Evolutionary conservation across 2,329 filamentous ascomycete species (phyloP).

Genomic region (Elsinoe batatas): DNA sequence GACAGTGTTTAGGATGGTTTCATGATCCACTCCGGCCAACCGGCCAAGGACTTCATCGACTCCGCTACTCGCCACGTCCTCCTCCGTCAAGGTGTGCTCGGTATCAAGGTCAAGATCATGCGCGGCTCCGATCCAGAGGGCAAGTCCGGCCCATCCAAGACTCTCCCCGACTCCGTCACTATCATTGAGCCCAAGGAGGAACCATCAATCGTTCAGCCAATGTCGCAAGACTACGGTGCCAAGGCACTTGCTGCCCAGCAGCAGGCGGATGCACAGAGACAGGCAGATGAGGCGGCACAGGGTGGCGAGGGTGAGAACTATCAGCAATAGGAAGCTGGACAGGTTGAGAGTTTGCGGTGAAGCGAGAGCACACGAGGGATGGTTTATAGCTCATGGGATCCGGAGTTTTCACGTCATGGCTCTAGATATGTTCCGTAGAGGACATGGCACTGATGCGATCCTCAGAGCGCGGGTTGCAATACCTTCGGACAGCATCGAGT

Average conservation of each 20-base stretch:
- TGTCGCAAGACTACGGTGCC: conserved; percentile 96
- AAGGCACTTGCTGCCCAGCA: conserved; percentile 67
- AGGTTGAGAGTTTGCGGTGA: background rate
- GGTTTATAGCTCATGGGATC: conserved; percentile 10
- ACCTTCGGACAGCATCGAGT: background rate
- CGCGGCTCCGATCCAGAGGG: conserved; percentile 97
- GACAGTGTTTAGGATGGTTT: conserved; percentile 62
- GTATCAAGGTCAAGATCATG: conserved; percentile 99
- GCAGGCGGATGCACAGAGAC: conserved; percentile 52
- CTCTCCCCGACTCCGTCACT: conserved; percentile 94
- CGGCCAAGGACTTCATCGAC: conserved; percentile 99
- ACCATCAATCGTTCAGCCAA: conserved; percentile 84
- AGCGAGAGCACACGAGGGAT: background rate
- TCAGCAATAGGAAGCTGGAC: conserved; percentile 16
- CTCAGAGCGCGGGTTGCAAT: background rate
- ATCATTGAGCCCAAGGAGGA: conserved; percentile 99
- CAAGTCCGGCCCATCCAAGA: conserved; percentile 96
- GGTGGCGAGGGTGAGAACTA: conserved; percentile 34
- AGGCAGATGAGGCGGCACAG: conserved; percentile 49
- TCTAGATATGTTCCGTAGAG: conserved; percentile 10
- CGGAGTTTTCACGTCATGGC: conserved; percentile 14
- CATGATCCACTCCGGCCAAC: conserved; percentile 99
- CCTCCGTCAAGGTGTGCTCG: conserved; percentile 97
- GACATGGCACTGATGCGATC: background rate
- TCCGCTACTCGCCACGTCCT: conserved; percentile 97